phyloP scores from a whole-genome alignment of 2,329 filamentous ascomycete species.

The Cladosporium sp. region DNA sequence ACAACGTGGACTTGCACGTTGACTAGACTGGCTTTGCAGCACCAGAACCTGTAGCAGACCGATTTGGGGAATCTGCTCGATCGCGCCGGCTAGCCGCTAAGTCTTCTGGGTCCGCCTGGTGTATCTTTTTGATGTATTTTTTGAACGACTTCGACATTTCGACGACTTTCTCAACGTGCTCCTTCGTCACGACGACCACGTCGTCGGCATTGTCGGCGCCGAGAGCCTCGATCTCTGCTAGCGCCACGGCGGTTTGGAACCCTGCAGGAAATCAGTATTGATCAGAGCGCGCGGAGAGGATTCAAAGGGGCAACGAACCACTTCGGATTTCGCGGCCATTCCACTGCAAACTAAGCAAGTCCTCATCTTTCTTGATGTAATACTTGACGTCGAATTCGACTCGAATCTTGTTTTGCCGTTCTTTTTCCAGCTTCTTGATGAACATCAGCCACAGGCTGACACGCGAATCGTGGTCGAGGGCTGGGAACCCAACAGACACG shows the following conservation, averaged over 20 bases:
- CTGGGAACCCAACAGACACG: conserved; percentile 17
- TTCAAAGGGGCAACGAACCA: conserved; percentile 17
- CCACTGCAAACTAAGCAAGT: conserved; percentile 20
- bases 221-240: conserved; percentile 21
- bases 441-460: conserved; percentile 19
- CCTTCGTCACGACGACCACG: neutral
- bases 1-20: no score
- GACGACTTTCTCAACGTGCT: conserved; percentile 13
- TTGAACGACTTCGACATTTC: neutral
- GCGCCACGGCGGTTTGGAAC: conserved; percentile 31
- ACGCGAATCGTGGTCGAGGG: conserved; percentile 22
- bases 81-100: neutral
- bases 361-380: neutral
- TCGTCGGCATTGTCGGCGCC: neutral
- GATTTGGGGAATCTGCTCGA: no score
- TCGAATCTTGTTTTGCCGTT: neutral
- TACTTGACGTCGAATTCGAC: neutral
- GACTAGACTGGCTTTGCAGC: no score
- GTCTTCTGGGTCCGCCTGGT: neutral
- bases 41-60: no score
- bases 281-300: no score
- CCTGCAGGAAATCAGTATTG: neutral
- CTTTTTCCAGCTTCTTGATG: conserved; percentile 8
- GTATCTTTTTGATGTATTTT: neutral
- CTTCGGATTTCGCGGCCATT: conserved; percentile 37